Evolutionary conservation across 2,329 filamentous ascomycete genomes (phyloP), one percentile per base, ranked within the genome.

Genomic region (Hymenoscyphus occultus): DNA sequence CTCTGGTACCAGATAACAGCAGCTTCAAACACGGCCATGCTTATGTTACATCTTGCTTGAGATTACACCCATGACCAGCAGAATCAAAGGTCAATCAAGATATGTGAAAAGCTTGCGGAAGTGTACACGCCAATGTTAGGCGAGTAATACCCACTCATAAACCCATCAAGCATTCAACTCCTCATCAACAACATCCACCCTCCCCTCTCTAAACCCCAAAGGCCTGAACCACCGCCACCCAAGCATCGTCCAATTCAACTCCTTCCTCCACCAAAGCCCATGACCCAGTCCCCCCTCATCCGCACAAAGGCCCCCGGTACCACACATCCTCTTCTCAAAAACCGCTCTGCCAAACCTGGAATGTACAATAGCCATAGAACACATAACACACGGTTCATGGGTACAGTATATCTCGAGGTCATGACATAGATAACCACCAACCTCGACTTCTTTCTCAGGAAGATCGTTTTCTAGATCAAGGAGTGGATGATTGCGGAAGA

Each of bases 351-450:
- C 89, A 83, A 99, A 97, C 60, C 95, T 87, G 9, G 94, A 97
- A 76, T 98, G 93, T 28, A 98, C 83, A 71, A 98, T 90, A 1
- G 92, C 95, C 95, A 98, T 98, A 42, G 91, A 92, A 78, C 95
- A 99, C 86, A 96, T 96, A 66, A 96, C 86, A 76, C 95, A 99
- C 5, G 95, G 95, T 78, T 99, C 95, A 74, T 98, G 93, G 1
- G 93, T 97, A 67, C 96, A 83, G 79, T 97, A 98, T 64, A 99
- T 85, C 77, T 98, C 94, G 39, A 99, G 84, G 63, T 92, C 91
- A 70, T 96, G 92, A 78, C 94, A 98, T 22, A 99, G 86, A 76
- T 99, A 99, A 62, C 94, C 94, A 70, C 92, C 91, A 39, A 58
- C 39, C 86, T 84, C 69, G 82, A 85, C 51, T 84, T 85, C 73